phyloP scores from a whole-genome alignment of 2,329 filamentous ascomycete species.

The Colletotrichum spinosum region DNA sequence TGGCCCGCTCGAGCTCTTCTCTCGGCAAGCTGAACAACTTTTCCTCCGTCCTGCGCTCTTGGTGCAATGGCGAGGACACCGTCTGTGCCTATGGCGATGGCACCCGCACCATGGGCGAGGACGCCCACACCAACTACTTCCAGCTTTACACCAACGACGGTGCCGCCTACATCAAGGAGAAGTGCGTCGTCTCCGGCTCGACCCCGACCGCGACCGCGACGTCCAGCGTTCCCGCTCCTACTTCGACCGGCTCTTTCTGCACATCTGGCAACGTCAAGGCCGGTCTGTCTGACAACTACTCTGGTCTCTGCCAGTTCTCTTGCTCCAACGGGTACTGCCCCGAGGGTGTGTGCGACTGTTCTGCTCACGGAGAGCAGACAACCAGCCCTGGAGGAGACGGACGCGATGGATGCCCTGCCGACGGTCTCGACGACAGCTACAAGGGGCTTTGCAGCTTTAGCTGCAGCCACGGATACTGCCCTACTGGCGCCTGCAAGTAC shows the following conservation, averaged over 20 bases:
- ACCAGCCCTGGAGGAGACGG: slow-evolving; percentile 41
- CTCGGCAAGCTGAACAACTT: slow-evolving; percentile 29
- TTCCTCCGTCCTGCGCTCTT: slow-evolving; percentile 42
- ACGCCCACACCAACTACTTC: slow-evolving; percentile 50
- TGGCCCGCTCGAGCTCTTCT: slow-evolving; percentile 27
- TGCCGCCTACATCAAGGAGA: slow-evolving; percentile 35
- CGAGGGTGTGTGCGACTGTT: slow-evolving; percentile 48
- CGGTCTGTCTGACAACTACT: slow-evolving; percentile 44
- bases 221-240: slow-evolving; percentile 20
- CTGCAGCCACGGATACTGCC: slow-evolving; percentile 60
- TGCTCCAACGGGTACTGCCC: slow-evolving; percentile 49
- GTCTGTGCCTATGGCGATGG: slow-evolving; percentile 51
- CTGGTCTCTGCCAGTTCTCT: slow-evolving; percentile 50
- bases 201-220: slow-evolving; percentile 20
- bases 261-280: slow-evolving; percentile 44
- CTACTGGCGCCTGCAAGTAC: slow-evolving; percentile 45
- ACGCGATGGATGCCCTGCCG: slow-evolving; percentile 47
- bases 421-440: slow-evolving; percentile 50
- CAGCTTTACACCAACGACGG: slow-evolving; percentile 32
- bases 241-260: slow-evolving; percentile 39
- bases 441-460: slow-evolving; percentile 58
- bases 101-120: slow-evolving; percentile 38
- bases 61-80: slow-evolving; percentile 51
- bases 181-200: slow-evolving; percentile 22
- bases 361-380: slow-evolving; percentile 44